Evolutionary conservation across 108 stramenopile genomes (phyloP).

Genomic region (Cylindrotheca closterium): DNA sequence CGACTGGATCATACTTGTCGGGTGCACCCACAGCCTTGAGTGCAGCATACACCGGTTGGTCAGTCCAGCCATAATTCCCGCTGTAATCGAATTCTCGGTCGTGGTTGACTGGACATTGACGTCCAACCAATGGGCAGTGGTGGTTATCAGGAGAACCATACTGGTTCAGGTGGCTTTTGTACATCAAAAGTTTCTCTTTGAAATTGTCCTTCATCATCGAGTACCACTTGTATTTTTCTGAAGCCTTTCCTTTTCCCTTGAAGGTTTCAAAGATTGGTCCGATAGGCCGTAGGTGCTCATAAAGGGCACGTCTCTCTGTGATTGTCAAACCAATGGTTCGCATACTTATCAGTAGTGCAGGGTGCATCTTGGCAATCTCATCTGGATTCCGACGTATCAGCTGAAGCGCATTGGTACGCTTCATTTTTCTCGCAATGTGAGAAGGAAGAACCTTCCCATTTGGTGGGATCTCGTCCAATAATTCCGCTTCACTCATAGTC

Average conservation of each 20-base stretch:
- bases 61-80: constrained; percentile 40
- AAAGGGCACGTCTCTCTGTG: constrained; percentile 42
- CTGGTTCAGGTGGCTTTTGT: constrained; percentile 22
- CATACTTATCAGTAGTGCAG: constrained; percentile 35
- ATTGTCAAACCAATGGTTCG: constrained; percentile 42
- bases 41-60: constrained; percentile 22
- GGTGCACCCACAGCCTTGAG: too few relatives aligned
- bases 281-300: constrained; percentile 34
- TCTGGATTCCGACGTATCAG: constrained; percentile 37
- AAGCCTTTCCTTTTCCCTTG: constrained; percentile 18
- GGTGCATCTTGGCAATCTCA: constrained; percentile 41
- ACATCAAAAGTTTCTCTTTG: constrained; percentile 28
- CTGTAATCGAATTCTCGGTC: constrained; percentile 30
- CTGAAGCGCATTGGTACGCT: constrained; percentile 43
- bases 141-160: constrained; percentile 43
- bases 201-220: constrained; percentile 30
- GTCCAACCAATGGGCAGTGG: constrained; percentile 39
- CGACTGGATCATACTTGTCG: too few relatives aligned
- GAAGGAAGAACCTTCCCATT: constrained; percentile 41
- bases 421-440: constrained; percentile 40
- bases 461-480: constrained; percentile 21
- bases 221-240: constrained; percentile 36
- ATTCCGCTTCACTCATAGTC: constrained; percentile 30
- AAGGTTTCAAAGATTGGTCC: constrained; percentile 18
- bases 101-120: constrained; percentile 43